phyloP scores from a whole-genome alignment of 331 rosid genomes.

The Quercus phellos region DNA sequence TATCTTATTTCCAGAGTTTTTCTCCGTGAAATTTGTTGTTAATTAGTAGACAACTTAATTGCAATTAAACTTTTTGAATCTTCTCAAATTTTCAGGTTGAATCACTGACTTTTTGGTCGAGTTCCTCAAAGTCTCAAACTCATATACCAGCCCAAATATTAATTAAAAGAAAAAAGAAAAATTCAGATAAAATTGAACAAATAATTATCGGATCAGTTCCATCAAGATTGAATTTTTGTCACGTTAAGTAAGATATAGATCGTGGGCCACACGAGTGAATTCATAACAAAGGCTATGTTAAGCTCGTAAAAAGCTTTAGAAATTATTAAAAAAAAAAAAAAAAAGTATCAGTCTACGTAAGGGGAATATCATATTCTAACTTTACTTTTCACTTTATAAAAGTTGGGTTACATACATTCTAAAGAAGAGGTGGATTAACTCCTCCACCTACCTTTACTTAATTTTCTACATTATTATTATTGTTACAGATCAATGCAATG shows the following conservation, averaged over 20 bases:
- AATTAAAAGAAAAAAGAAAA: too few relatives aligned
- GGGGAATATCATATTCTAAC: not conserved
- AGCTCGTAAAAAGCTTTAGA: not conserved
- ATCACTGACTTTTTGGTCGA: too few relatives aligned
- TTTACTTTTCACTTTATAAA: constrained; percentile 1
- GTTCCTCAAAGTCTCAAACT: too few relatives aligned
- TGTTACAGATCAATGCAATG: not conserved
- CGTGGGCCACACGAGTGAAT: not conserved
- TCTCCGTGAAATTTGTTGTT: too few relatives aligned
- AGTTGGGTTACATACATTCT: constrained; percentile 1
- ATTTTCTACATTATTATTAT: not conserved
- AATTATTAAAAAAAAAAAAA: not conserved
- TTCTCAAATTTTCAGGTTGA: too few relatives aligned
- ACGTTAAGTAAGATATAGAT: not conserved
- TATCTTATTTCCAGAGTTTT: too few relatives aligned
- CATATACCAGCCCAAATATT: too few relatives aligned
- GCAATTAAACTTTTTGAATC: too few relatives aligned
- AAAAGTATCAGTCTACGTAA: not conserved
- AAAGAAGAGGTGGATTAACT: constrained; percentile 7
- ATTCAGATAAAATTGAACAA: too few relatives aligned
- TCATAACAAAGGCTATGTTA: not conserved
- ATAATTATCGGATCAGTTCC: not conserved
- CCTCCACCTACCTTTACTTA: constrained; percentile 20
- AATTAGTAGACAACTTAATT: too few relatives aligned
- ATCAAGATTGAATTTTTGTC: not conserved